Evolutionary conservation across 345 rosid genomes (phyloP), one percentile per base, ranked within the genome.

Genomic region (Hypericum perforatum): DNA sequence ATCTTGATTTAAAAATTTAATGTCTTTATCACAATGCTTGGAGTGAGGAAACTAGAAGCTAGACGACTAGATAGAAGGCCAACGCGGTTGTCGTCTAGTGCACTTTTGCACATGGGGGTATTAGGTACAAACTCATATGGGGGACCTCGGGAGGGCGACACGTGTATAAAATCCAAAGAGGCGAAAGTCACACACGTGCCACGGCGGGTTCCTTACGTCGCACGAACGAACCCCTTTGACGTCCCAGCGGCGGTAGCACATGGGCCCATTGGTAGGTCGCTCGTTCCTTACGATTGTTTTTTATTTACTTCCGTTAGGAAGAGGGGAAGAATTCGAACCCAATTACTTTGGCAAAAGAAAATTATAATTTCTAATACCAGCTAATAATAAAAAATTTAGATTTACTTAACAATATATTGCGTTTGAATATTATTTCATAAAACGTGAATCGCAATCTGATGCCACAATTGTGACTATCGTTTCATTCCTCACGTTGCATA

Each of bases 181-280:
- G 10, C 15, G 4, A 8, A 9, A 37, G 63, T 16, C 8, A 8
- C 60, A 9, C 52, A 39, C 54, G 48, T 58, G 70, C 46, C 39
- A 7, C 16, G 32, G 32, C 32, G 60, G 49, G 36, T 72, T 61
- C 15, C 59, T 42, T 50, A 48, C 43, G 0, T 56, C 15, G 16
- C 57, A 63, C 62, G 78, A 58, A 22, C 32, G 32, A 22, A 22
- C 32, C 69, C 63, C 70, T 49, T 70, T 48, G 41, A 59, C 37
- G 59, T 47, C 54, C 48, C 61, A 8, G 64, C 60, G 58, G 65
- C 61, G 58, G 62, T 59, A 64, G 63, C 74, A 73, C 74, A 73
- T 72, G 73, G 0, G 14, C 16, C 6, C 5, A 6, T 14, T 22
- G 49, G 54, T 15, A 16, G 68, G 63, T 11, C 11, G 74, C 70